A percentile compares a stretch with the other conserved stretches of the same genome.
phyloP scores from a whole-genome alignment of 1,284 basidiomycete species.

The Inonotus obliquus region DNA sequence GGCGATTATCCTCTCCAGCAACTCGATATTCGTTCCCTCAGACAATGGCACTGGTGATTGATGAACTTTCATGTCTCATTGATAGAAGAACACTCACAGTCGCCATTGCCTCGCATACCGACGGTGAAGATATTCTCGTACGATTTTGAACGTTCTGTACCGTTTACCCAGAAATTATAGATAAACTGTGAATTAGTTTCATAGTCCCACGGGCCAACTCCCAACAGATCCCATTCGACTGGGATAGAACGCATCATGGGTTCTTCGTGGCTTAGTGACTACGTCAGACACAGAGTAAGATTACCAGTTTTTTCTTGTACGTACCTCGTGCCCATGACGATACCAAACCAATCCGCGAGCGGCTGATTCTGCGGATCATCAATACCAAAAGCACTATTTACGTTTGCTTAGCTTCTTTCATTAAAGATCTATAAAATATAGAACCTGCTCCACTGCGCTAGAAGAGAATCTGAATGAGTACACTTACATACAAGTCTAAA shows the following conservation, averaged over 20 bases:
- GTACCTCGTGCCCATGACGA: conserved; percentile 65
- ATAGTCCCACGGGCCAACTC: conserved; percentile 59
- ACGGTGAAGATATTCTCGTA: conserved; percentile 61
- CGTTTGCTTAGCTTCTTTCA: neutral
- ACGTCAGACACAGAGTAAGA: neutral
- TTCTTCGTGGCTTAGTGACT: conserved; percentile 48
- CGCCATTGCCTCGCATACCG: conserved; percentile 63
- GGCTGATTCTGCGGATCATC: conserved; percentile 64
- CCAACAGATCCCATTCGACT: conserved; percentile 54
- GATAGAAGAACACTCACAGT: conserved; percentile 35
- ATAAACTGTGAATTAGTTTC: conserved; percentile 46
- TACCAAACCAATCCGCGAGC: conserved; percentile 61
- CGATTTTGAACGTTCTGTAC: conserved; percentile 47
- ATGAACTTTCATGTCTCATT: neutral
- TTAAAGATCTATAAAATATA: neutral
- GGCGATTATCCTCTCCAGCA: conserved; percentile 51
- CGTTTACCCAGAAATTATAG: conserved; percentile 54
- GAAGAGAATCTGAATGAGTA: neutral
- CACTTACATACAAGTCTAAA: neutral
- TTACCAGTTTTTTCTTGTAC: neutral
- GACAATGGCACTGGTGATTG: conserved; percentile 43
- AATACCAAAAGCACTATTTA: conserved; percentile 56
- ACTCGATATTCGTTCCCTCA: conserved; percentile 42
- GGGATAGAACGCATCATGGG: conserved; percentile 62
- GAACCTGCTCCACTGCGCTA: conserved; percentile 1